Evolutionary conservation across 2,329 filamentous ascomycete genomes (phyloP), one percentile per base, ranked within the genome.

Genomic region (Trichoderma pleuroti): DNA sequence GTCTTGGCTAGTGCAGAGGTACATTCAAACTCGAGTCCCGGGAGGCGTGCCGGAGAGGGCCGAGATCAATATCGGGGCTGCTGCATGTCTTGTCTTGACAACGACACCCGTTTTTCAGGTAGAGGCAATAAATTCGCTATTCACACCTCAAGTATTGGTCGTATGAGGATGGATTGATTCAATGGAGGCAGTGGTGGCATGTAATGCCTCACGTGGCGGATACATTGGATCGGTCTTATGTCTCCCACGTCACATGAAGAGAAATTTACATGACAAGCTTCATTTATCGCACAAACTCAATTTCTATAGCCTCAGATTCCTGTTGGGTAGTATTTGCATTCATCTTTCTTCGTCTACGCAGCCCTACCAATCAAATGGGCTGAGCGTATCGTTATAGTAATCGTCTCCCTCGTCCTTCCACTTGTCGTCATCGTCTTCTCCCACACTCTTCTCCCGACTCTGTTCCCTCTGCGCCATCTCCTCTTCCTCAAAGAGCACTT

Each of bases 371-470:
- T 68, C 66, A 52, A 61, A 68, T 34, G 57, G 54, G 21, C 46
- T 60, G 9, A 68, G 28, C 4, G 66, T 30, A 9, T 68, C 56
- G 39, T 61, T 61, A 9, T 61, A 60, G 21, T 60, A 60, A 16
- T 68, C 66, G 3, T 52, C 54, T 12, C 36, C 66, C 56, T 61
- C 54, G 6, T 68, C 66, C 39, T 61, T 42, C 64, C 64, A 67
- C 52, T 66, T 52, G 5, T 39, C 64, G 24, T 42, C 46, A 18
- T 63, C 60, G 5, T 32, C 5, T 11, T 52, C 56, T 34, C 30
- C 10, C n/a, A 14, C 26, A 10, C 4, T 52, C 28, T 18, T 26
- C 21, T 18, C n/a, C 12, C n/a, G 26, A 12, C n/a, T 49, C 21
- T 49, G n/a, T 49, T 28, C 63, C 28, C 24, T 21, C 14, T 61